phyloP scores from a whole-genome alignment of 257 asterid species.

The Plantago major region DNA sequence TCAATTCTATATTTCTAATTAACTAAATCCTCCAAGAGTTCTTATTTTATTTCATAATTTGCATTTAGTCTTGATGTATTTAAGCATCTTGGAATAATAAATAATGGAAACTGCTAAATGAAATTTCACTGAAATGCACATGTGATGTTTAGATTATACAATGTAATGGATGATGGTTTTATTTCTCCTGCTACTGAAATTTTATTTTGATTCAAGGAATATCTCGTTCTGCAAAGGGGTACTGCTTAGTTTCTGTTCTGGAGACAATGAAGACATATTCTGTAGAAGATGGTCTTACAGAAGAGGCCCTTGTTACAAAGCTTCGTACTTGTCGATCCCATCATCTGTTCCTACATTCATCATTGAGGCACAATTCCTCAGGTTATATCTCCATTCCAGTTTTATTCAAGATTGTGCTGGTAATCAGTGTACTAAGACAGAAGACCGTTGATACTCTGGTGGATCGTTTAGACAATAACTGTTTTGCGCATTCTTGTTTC shows the following conservation, averaged over 20 bases:
- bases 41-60: not conserved
- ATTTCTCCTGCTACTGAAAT: constrained; percentile 4
- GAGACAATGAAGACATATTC: constrained; percentile 97
- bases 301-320: constrained; percentile 91
- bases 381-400: constrained; percentile 40
- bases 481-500: no score
- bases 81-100: not conserved
- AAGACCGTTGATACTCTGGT: no score
- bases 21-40: not conserved
- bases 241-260: constrained; percentile 66
- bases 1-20: not conserved
- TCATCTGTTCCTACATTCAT: constrained; percentile 78
- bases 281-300: constrained; percentile 86
- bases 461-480: no score
- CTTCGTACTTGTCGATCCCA: constrained; percentile 85
- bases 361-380: constrained; percentile 75
- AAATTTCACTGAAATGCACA: not conserved
- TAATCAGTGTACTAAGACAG: constrained; percentile 6
- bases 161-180: not conserved
- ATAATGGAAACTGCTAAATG: not conserved
- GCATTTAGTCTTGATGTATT: no score
- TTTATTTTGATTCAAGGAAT: constrained; percentile 49
- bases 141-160: not conserved
- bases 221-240: constrained; percentile 95
- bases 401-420: constrained; percentile 10